Evolutionary conservation across 345 rosid species (phyloP), one percentile per base, ranked within the genome.

Genomic region (Eucalyptus paniculata): DNA sequence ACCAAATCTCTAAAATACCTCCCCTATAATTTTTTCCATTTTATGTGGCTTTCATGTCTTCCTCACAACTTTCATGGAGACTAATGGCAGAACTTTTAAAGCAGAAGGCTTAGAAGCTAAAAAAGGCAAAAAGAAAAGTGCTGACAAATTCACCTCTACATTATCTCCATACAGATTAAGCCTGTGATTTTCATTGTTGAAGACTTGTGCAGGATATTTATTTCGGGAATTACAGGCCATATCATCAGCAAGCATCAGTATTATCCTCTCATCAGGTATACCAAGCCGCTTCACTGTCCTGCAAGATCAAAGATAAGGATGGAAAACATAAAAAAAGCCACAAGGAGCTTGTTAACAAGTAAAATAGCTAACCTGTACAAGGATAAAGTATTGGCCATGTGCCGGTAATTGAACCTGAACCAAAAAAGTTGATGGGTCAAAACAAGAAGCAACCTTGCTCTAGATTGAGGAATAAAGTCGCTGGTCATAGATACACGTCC

Each of bases 221-320:
- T 97, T 98, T 94, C 99, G 95, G 87, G 98, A 92, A 93, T 98
- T 98, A 91, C 99, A 98, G 49, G 99, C 99, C 99, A 98, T 97
- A 90, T 98, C 99, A 97, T 97, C 99, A 12, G 99, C 99, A 91
- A 98, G 94, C 99, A 98, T 97, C 21, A 97, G 95, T 86, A 98
- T 97, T 3, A 97, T 98, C 94, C 99, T 93, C 92, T 98, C 99
- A 90, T 98, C 99, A 34, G 99, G 98, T 88, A 98, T 97, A 82
- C 99, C 99, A 56, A 98, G 94, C 88, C 99, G 92, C 93, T 98
- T 97, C 89, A 98, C 99, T 86, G 99, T 98, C 94, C 99, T 98
- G 93, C 81, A 92, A 89, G 91, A 89, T 91, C 82, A 34, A 58
- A 80, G 34, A 37, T n/a, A 40, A 87, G 60, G 50, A 80, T 24